Base-by-base conservation (phyloP, 1,139 yeast genomes). In the Meyerozyma sp. region DNA sequence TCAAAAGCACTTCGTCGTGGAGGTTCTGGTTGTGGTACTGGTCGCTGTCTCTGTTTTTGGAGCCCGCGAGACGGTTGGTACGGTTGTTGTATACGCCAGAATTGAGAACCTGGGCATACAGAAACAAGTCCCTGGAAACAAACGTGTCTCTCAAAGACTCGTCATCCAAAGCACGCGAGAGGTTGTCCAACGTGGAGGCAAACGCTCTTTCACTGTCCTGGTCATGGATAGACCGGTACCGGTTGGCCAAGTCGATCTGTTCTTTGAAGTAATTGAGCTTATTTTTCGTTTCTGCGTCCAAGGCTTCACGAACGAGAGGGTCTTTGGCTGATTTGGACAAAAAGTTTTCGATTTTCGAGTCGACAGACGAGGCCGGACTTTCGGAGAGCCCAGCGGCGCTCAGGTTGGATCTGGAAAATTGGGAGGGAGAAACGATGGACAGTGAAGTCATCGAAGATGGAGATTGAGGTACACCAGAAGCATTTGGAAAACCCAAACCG, bases 41-140 rank as follows among this genome's bases (percentile, higher is more conserved):
- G 52, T 73, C 78, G 43, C 61, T 65, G 52, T 73, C 77, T 48
- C 75, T 55, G 49, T 72, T 70, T 44, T 63, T 62, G 10, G 56
- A 49, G 16, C 62, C 61, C 10, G 63, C 53, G 45, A 70, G 61
- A 46, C 75, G 56, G 35, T 50, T 49, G 28, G 63, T 59, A 49
- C 75, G 61, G 46, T 65, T 64, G 46, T 53, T 53, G 46, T 51
- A 63, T 30, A 65, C 61, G 8, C 69, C 59, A 45, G 48, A 51
- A 50, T 63, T 63, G 44, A 68, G 56, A 4, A 62, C 53, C 23
- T 52, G 49, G 18, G 60, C 52, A 46, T 66, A 70, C 40, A 49
- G 52, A 36, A 51, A 52, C 40, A 71, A 55, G 46, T 70, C 69
- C 11, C 44, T 46, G 18, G 50, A 49, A n/a, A 55, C 51, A 37